A percentile compares a stretch with the other conserved stretches of the same genome.
These are phyloP conservation scores for slime mould (Dictyostelium discoideum) DNA, from an alignment of 78 protist species.

Conservation along the genomic window DNA sequence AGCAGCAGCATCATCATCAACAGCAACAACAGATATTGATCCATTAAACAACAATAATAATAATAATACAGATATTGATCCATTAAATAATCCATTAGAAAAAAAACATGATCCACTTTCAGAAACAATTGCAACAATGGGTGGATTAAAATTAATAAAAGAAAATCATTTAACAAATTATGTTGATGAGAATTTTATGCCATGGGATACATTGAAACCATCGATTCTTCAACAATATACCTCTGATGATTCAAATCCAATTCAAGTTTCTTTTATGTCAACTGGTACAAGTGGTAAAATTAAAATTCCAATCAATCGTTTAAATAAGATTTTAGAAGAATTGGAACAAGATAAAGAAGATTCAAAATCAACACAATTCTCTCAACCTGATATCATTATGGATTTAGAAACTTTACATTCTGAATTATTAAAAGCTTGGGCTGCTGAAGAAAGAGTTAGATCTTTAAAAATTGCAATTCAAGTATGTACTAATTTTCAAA, in stretches of 20 bases:
- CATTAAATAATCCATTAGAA: conserved; percentile 32
- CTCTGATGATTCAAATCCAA: conserved; percentile 35
- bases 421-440: conserved; percentile 87
- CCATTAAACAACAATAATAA: background rate
- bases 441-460: conserved; percentile 88
- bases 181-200: conserved; percentile 71
- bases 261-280: conserved; percentile 64
- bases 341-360: conserved; percentile 75
- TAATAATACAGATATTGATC: background rate
- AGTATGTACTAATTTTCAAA: no score
- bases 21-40: background rate
- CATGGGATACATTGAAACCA: conserved; percentile 84
- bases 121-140: conserved; percentile 54
- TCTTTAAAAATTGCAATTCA: conserved; percentile 92
- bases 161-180: conserved; percentile 15
- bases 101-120: conserved; percentile 26
- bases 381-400: conserved; percentile 80
- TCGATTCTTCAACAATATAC: conserved; percentile 82
- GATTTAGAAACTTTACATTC: conserved; percentile 86
- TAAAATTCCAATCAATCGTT: conserved; percentile 65
- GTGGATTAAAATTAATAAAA: conserved; percentile 51
- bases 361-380: conserved; percentile 33
- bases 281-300: conserved; percentile 63
- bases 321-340: conserved; percentile 69
- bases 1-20: background rate